Base-by-base conservation (phyloP, 169 alveolate species). In the Cryptosporidium sp. region DNA sequence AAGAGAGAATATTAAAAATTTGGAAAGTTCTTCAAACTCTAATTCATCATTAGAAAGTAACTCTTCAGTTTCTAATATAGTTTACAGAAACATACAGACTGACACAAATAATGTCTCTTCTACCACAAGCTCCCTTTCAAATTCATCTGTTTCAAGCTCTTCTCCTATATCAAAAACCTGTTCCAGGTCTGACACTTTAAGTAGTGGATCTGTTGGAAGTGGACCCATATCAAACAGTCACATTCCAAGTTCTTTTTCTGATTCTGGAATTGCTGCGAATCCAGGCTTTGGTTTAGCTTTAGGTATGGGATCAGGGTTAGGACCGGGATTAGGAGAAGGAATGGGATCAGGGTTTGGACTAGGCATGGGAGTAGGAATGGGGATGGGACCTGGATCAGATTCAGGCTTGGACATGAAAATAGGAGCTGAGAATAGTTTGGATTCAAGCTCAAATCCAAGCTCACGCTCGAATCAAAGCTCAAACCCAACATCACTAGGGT, bases 41-140 rank as follows among this genome's bases (percentile, higher is more conserved):
- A 31, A 14, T 31, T 1, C 7, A 12, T 29, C 21, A 2, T 1
- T 10, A 8, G 65, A 70, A 2, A 41, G 10, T 6, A 70, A 70
- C 43, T 12, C 33, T 26, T 12, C 33, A 23, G 12, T 3, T 21
- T 73, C 86, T n/a, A 73, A 55, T 43, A 73, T 73, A 35, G 86
- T 73, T 21, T 73, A 73, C 10, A 73, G 86, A 73, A 73, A 73
- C 52, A 52, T 55, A 12, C 67, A 55, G 12, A 26, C 37, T 23
- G 67, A 55, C 10, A 9, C 35, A 26, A 55, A 26, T 26, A 55
- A 55, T 37, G 35, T 55, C 3, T 37, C 71, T 35, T 65, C 41
- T 0, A 41, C 4, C 12, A 8, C 48, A 33, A 65, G 71, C 29
- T 65, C 71, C 4, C 71, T 37, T 10, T 65, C 71, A n/a, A 65